Conservation (phyloP, 441 rosid genomes). For the Euphorbia schlechtendalii region DNA sequence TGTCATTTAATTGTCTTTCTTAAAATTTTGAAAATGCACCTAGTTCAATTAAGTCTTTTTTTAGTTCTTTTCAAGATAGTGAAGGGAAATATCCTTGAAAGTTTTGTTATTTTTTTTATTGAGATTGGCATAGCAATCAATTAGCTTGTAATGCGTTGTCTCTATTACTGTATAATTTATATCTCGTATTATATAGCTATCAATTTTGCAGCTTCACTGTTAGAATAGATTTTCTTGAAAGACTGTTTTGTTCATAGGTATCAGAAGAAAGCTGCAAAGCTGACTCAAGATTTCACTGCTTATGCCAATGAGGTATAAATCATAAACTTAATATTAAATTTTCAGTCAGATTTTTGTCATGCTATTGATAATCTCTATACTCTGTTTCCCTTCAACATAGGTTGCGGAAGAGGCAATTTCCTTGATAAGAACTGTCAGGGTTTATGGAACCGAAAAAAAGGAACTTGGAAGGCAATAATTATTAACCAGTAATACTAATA, state of each 20-base stretch:
- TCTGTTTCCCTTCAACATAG: constrained; percentile 25
- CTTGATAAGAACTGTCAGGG: constrained; percentile 39
- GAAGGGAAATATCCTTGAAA: neutral
- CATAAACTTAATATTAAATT: constrained; percentile 8
- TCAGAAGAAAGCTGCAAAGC: constrained; percentile 45
- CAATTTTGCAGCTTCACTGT: neutral
- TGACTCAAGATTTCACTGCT: constrained; percentile 44
- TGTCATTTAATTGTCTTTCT: neutral
- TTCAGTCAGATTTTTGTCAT: constrained; percentile 11
- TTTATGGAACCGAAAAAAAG: constrained; percentile 40
- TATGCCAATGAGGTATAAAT: constrained; percentile 36
- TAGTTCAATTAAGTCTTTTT: neutral
- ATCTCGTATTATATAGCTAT: neutral
- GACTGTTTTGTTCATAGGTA: constrained; percentile 32
- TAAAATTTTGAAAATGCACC: neutral
- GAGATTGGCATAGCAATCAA: neutral
- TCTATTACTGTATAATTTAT: neutral
- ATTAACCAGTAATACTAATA: constrained; percentile 17
- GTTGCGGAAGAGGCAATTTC: constrained; percentile 46
- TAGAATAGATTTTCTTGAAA: neutral
- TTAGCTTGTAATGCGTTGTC: neutral
- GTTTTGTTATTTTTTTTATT: neutral
- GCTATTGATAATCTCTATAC: constrained; percentile 8
- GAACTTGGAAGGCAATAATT: constrained; percentile 46
- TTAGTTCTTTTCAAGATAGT: neutral